These are phyloP conservation scores for Rhizophagus sp. DNA, from an alignment of 192 early-diverging fungal species.

Conservation along the genomic window DNA sequence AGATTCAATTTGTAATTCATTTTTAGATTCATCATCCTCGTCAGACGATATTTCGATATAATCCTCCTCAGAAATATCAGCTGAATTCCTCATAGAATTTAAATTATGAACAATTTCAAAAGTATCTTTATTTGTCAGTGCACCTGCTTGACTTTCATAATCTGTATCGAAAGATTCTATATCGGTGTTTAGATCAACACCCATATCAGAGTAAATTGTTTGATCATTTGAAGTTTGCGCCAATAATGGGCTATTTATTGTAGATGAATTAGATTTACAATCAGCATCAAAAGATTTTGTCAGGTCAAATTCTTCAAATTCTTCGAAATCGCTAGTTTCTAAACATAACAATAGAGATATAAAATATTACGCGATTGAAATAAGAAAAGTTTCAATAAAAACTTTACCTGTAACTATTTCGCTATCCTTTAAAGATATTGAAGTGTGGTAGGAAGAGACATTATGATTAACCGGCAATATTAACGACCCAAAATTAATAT, in stretches of 20 bases:
- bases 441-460: not conserved
- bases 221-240: not conserved
- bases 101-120: not conserved
- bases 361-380: not conserved
- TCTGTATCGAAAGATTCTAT: not conserved
- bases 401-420: not conserved
- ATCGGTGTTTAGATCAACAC: not conserved
- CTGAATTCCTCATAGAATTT: not conserved
- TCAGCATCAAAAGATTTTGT: not conserved
- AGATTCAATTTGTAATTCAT: slow-evolving; percentile 30
- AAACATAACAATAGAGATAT: not conserved
- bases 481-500: not conserved
- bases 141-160: not conserved
- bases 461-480: not conserved
- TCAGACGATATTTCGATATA: slow-evolving; percentile 18
- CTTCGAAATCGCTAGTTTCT: not conserved
- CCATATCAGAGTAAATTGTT: not conserved
- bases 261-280: not conserved
- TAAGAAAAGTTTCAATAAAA: not conserved
- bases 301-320: not conserved
- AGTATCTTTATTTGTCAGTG: not conserved
- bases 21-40: slow-evolving; percentile 26
- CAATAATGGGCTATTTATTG: not conserved
- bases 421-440: not conserved
- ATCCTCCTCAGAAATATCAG: not conserved